Evolutionary conservation across 192 early-diverging fungal genomes (phyloP).

Genomic region (Geranomyces michiganensis): DNA sequence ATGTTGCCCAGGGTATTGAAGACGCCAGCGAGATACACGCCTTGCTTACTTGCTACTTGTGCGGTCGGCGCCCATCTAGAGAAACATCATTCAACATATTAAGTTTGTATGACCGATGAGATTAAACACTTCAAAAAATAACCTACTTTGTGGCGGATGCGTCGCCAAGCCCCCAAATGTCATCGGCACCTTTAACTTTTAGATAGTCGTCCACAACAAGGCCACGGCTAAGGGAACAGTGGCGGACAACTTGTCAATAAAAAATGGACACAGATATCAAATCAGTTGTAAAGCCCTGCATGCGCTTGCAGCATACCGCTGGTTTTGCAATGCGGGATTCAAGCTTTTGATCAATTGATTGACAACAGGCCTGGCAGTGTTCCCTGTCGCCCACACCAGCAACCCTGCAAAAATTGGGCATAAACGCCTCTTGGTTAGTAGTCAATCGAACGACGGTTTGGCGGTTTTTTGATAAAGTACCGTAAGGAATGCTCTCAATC

Average conservation of each 20-base stretch:
- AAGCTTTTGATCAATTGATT: slow-evolving; percentile 67
- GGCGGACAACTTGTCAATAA: background rate
- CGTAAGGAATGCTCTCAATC: slow-evolving; percentile 69
- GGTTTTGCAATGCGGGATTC: slow-evolving; percentile 59
- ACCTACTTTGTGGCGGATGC: slow-evolving; percentile 72
- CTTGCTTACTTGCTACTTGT: slow-evolving; percentile 88
- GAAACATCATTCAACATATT: background rate
- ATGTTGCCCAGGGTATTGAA: slow-evolving; percentile 63
- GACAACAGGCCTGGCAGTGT: slow-evolving; percentile 70
- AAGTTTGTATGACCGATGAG: background rate
- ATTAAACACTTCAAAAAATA: background rate
- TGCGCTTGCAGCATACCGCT: slow-evolving; percentile 38
- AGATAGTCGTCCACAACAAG: slow-evolving; percentile 73
- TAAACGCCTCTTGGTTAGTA: background rate
- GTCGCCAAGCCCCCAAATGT: slow-evolving; percentile 76
- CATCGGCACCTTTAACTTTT: slow-evolving; percentile 59
- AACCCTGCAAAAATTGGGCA: slow-evolving; percentile 38
- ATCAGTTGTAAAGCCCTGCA: too few species aligned
- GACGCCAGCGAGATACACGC: slow-evolving; percentile 76
- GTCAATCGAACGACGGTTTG: background rate
- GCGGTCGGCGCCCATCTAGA: slow-evolving; percentile 69
- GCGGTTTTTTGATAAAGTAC: slow-evolving; percentile 25
- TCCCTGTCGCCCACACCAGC: slow-evolving; percentile 87
- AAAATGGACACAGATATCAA: background rate
- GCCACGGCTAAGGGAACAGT: slow-evolving; percentile 56